Percentiles rank a stretch among this genome's conserved stretches.
These are phyloP conservation scores for Nidula niveotomentosa DNA, from an alignment of 1,284 basidiomycete species.

Conservation along the genomic window DNA sequence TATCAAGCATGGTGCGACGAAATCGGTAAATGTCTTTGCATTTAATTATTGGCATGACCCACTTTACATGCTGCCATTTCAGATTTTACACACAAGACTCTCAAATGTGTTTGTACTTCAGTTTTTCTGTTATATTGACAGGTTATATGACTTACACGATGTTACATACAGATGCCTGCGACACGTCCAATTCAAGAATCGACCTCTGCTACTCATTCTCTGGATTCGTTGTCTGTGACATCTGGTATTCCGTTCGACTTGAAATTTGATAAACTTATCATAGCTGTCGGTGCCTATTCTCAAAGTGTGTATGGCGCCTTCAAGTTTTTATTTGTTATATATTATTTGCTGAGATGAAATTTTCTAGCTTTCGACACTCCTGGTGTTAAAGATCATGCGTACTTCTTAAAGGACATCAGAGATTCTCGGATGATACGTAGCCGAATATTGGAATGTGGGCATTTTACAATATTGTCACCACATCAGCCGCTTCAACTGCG, in stretches of 20 bases:
- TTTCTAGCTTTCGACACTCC: conserved; percentile 59
- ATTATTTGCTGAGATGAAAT: background rate
- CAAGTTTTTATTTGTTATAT: background rate
- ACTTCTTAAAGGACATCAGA: conserved; percentile 81
- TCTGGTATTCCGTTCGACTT: conserved; percentile 44
- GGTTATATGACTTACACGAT: background rate
- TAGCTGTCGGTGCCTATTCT: conserved; percentile 83
- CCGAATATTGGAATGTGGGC: conserved; percentile 71
- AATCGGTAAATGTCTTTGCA: conserved; percentile 40
- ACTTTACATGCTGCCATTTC: background rate
- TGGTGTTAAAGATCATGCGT: conserved; percentile 75
- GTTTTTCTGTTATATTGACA: background rate
- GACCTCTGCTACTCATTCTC: background rate
- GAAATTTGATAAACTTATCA: conserved; percentile 79
- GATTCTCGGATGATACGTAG: conserved; percentile 82
- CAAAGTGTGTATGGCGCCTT: conserved; percentile 53
- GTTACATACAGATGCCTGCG: conserved; percentile 47
- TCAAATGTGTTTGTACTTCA: conserved; percentile 52
- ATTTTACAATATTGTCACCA: background rate
- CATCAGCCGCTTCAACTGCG: background rate
- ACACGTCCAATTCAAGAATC: conserved; percentile 34
- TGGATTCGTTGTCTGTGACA: background rate
- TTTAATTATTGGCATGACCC: background rate
- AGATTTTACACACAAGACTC: conserved; percentile 65
- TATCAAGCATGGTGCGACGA: conserved; percentile 76